Evolutionary conservation across 2,329 filamentous ascomycete species (phyloP).

Genomic region (Plenodomus biglobosus): DNA sequence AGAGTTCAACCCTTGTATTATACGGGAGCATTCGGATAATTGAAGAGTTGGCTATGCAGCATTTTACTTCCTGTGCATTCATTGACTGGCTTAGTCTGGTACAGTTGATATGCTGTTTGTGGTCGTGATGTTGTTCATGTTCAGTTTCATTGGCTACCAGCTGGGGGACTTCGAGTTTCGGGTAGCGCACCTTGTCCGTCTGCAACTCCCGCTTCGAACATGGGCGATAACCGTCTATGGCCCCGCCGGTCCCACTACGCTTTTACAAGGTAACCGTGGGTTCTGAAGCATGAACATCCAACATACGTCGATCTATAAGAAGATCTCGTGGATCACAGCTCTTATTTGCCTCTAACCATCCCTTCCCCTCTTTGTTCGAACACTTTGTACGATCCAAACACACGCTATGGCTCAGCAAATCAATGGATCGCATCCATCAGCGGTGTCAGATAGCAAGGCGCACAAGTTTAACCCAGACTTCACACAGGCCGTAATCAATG

Average conservation of each 20-base stretch:
- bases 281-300: conserved; percentile 2
- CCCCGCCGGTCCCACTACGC: conserved; percentile 9
- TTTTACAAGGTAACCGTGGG: background rate
- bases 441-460: conserved; percentile 16
- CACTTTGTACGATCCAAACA: background rate
- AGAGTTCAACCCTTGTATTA: background rate
- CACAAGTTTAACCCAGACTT: conserved; percentile 71
- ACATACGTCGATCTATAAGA: background rate
- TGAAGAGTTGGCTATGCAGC: no score
- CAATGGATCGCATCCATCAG: conserved; percentile 14
- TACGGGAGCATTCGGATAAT: background rate
- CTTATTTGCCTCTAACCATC: background rate
- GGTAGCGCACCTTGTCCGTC: conserved; percentile 23
- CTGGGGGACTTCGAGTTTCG: conserved; percentile 9
- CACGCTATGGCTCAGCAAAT: background rate
- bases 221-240: conserved; percentile 9
- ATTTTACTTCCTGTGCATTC: no score
- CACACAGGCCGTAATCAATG: conserved; percentile 71
- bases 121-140: background rate
- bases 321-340: background rate
- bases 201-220: conserved; percentile 15
- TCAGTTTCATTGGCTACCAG: background rate
- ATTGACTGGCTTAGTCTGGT: no score
- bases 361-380: background rate
- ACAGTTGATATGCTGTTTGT: background rate